Evolutionary conservation across 2,329 filamentous ascomycete genomes (phyloP).

Genomic region (Hypoxylon sp.): DNA sequence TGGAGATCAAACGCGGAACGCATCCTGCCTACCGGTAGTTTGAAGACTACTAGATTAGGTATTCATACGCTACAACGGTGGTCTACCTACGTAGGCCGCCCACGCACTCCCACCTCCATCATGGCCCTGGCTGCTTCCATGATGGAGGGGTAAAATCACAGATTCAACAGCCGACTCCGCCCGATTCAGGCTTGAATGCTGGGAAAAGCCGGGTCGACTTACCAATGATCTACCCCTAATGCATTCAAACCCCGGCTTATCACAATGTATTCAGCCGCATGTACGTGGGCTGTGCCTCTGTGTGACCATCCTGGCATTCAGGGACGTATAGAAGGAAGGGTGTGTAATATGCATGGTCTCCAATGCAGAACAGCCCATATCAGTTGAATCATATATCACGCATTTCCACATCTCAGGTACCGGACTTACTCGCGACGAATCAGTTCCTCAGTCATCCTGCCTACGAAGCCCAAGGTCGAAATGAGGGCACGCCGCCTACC

Average conservation of each 20-base stretch:
- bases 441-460: constrained; percentile 21
- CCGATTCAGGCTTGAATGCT: constrained; percentile 39
- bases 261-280: constrained; percentile 48
- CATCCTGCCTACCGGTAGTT: constrained; percentile 43
- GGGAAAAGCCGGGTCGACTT: constrained; percentile 45
- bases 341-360: constrained; percentile 31
- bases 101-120: constrained; percentile 33
- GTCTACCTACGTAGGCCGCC: constrained; percentile 20
- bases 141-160: constrained; percentile 28
- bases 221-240: constrained; percentile 49
- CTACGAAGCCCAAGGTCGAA: constrained; percentile 7
- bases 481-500: constrained; percentile 27
- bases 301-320: constrained; percentile 33
- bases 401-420: constrained; percentile 27
- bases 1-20: constrained; percentile 44
- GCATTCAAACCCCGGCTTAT: constrained; percentile 39
- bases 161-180: constrained; percentile 43
- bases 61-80: constrained; percentile 37
- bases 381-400: constrained; percentile 40
- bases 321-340: constrained; percentile 14
- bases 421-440: constrained; percentile 17
- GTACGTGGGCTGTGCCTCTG: constrained; percentile 19
- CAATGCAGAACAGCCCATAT: constrained; percentile 22
- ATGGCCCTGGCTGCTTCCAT: constrained; percentile 24
- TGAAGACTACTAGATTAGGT: constrained; percentile 41